Conservation (phyloP, 441 rosid genomes). For the Gossypium schwendimanii region DNA sequence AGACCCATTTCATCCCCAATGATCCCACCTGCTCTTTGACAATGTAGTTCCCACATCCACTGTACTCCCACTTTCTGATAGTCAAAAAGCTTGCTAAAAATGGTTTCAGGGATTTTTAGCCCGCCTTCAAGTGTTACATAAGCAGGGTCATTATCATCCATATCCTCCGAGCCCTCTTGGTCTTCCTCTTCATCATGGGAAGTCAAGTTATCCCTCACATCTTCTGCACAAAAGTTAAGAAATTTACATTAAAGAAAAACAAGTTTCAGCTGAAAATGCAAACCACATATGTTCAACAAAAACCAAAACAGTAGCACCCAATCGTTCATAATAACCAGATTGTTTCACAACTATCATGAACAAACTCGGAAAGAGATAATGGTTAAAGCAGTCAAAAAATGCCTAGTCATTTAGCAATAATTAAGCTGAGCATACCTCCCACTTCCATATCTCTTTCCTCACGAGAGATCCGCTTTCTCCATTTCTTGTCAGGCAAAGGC, state of each 20-base stretch:
- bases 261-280: slow-evolving; percentile 3
- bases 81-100: slow-evolving; percentile 72
- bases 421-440: slow-evolving; percentile 39
- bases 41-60: slow-evolving; percentile 98
- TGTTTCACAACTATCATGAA: slow-evolving; percentile 2
- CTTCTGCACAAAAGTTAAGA: slow-evolving; percentile 29
- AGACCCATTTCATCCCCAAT: slow-evolving; percentile 99
- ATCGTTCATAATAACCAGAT: background rate
- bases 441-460: slow-evolving; percentile 50
- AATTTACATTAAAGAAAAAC: background rate
- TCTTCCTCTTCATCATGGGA: slow-evolving; percentile 53
- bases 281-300: background rate
- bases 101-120: slow-evolving; percentile 63
- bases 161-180: slow-evolving; percentile 44
- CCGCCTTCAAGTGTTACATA: slow-evolving; percentile 77
- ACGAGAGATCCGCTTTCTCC: slow-evolving; percentile 57
- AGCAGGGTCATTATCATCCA: slow-evolving; percentile 31
- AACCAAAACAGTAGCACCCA: background rate
- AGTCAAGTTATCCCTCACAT: slow-evolving; percentile 30
- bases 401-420: slow-evolving; percentile 13
- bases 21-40: slow-evolving; percentile 96
- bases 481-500: slow-evolving; percentile 83
- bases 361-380: background rate
- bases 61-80: slow-evolving; percentile 98
- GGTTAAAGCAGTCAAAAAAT: slow-evolving; percentile 8